phyloP scores from a whole-genome alignment of 208 protist genomes.

The Trypanosomatidae sp. region DNA sequence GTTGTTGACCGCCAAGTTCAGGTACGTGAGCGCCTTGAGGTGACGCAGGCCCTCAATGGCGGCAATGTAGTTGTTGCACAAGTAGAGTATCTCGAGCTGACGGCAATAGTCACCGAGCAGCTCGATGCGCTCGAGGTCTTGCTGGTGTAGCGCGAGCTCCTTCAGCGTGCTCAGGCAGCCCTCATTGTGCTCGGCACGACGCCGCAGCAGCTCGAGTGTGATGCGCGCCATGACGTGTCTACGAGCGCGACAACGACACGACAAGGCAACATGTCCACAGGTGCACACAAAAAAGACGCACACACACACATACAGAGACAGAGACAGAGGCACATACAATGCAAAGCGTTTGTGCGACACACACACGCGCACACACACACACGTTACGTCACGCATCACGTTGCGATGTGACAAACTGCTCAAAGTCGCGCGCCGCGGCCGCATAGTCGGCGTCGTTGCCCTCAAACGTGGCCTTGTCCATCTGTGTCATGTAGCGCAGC shows the following conservation, averaged over 20 bases:
- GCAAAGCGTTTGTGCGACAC: no score
- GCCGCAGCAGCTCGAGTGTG: constrained; percentile 87
- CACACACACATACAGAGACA: not conserved
- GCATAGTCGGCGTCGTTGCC: constrained; percentile 28
- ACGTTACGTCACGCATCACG: not conserved
- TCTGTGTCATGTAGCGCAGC: constrained; percentile 24
- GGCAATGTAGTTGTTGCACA: constrained; percentile 95
- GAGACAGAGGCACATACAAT: no score
- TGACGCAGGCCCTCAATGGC: constrained; percentile 90
- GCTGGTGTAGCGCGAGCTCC: constrained; percentile 95
- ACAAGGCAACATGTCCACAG: constrained; percentile 5
- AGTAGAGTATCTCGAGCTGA: constrained; percentile 91
- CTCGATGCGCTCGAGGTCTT: constrained; percentile 92
- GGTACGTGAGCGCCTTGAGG: constrained; percentile 94
- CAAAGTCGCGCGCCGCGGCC: not conserved
- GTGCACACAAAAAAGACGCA: not conserved
- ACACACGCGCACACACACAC: no score
- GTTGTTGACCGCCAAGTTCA: constrained; percentile 97
- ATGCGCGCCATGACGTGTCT: constrained; percentile 58
- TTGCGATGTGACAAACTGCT: not conserved
- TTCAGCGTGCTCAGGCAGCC: constrained; percentile 88
- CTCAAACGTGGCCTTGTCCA: constrained; percentile 61
- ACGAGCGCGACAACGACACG: not conserved
- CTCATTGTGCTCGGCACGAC: constrained; percentile 96
- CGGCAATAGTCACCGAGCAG: constrained; percentile 71